phyloP scores from a whole-genome alignment of 1,284 basidiomycete species.

The Melampsora larici-populina region DNA sequence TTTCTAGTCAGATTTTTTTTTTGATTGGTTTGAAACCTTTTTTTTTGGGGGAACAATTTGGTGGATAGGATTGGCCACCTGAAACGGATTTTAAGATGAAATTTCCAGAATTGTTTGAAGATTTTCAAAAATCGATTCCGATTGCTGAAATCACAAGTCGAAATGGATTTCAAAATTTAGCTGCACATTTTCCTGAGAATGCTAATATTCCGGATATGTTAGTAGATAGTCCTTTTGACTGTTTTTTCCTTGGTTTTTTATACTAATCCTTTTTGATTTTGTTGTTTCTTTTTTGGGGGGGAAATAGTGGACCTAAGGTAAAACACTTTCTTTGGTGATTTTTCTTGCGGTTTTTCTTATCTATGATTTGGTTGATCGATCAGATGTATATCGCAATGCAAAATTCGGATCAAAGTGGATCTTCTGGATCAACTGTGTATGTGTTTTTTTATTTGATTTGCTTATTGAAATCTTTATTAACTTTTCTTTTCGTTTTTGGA shows the following conservation, averaged over 20 bases:
- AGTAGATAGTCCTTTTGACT: not conserved
- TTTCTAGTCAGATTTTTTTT: not conserved
- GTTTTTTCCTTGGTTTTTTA: not conserved
- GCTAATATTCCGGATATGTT: slow-evolving; percentile 50
- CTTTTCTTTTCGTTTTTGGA: not conserved
- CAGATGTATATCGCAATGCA: slow-evolving; percentile 53
- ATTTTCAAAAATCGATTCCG: slow-evolving; percentile 49
- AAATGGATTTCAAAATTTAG: slow-evolving; percentile 49
- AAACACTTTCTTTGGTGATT: not conserved
- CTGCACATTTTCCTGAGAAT: slow-evolving; percentile 48
- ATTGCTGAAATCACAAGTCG: slow-evolving; percentile 49
- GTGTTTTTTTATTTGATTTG: not conserved
- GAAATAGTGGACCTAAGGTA: not conserved
- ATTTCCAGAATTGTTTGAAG: slow-evolving; percentile 50
- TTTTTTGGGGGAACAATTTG: not conserved
- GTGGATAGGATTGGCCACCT: slow-evolving; percentile 49
- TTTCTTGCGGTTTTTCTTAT: not conserved
- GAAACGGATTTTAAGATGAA: slow-evolving; percentile 48
- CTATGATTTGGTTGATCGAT: not conserved
- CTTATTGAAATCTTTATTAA: not conserved
- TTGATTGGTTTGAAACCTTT: not conserved
- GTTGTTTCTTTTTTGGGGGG: not conserved
- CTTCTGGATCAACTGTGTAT: too few relatives aligned
- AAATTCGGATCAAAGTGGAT: slow-evolving; percentile 45
- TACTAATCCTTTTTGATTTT: not conserved